Percentiles rank a stretch among this genome's conserved stretches.
These are phyloP conservation scores for Geosmithia putterillii DNA, from an alignment of 2,329 filamentous ascomycete species.

Conservation along the genomic window DNA sequence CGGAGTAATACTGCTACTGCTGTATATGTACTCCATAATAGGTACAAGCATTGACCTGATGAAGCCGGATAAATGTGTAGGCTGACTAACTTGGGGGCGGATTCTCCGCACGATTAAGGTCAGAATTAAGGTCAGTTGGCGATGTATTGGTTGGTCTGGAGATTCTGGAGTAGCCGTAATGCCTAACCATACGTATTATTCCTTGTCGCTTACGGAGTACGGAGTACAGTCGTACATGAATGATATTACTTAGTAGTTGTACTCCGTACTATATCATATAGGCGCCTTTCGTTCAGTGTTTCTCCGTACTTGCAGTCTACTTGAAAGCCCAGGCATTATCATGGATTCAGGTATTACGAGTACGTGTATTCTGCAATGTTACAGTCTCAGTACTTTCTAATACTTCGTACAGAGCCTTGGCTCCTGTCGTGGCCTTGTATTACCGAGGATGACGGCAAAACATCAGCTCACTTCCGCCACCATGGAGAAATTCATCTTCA, in stretches of 20 bases:
- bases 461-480: background rate
- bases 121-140: constrained; percentile 1
- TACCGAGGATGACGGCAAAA: background rate
- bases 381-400: background rate
- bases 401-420: background rate
- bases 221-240: too few species aligned
- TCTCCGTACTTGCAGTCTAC: too few species aligned
- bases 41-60: background rate
- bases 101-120: constrained; percentile 3
- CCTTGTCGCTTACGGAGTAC: too few species aligned
- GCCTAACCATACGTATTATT: too few species aligned
- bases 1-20: too few species aligned
- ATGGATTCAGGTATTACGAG: too few species aligned
- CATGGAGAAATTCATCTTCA: background rate
- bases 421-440: background rate
- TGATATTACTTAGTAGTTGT: too few species aligned
- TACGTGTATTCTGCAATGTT: too few species aligned
- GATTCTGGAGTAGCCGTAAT: background rate
- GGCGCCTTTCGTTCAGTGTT: too few species aligned
- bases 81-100: constrained; percentile 1
- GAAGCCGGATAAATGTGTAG: background rate
- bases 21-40: background rate
- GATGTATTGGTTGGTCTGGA: too few species aligned
- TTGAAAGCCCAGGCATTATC: too few species aligned
- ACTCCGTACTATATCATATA: too few species aligned